Evolutionary conservation across 2,329 filamentous ascomycete species (phyloP).

Genomic region (Xylaria sp.): DNA sequence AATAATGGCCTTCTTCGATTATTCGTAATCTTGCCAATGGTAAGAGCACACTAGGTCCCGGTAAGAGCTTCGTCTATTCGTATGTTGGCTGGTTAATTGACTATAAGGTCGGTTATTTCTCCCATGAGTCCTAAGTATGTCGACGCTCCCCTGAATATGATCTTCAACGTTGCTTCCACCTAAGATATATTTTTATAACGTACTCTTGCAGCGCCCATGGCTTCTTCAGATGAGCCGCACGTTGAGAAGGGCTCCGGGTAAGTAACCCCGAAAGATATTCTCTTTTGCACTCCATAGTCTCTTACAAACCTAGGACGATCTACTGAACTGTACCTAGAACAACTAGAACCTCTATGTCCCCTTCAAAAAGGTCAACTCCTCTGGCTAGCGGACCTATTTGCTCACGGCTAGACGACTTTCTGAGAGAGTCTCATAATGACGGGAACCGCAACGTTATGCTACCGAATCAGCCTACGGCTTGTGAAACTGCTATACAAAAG

Average conservation of each 20-base stretch:
- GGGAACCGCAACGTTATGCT: conserved; percentile 20
- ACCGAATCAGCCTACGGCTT: conserved; percentile 2
- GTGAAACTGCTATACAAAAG: not conserved
- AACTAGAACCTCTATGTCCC: not conserved
- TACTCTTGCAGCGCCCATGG: not conserved
- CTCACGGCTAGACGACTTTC: conserved; percentile 9
- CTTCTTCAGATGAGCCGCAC: not conserved
- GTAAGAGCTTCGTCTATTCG: not conserved
- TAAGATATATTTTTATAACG: not conserved
- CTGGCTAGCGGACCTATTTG: not conserved
- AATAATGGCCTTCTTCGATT: not conserved
- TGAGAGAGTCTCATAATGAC: conserved; percentile 3
- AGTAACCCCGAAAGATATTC: no score
- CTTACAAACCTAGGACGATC: no score
- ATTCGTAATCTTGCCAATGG: not conserved
- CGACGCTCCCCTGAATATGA: not conserved
- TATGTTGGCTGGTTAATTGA: not conserved
- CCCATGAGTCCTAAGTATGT: not conserved
- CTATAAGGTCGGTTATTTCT: not conserved
- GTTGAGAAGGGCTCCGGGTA: not conserved
- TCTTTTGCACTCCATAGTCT: no score
- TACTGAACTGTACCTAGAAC: not conserved
- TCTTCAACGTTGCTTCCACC: not conserved
- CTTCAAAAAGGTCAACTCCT: not conserved
- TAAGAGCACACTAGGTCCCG: not conserved